A percentile compares a stretch with the other conserved stretches of the same genome.
Conservation (phyloP, 2,329 filamentous ascomycete genomes). For the Aspergillus brasiliensis region DNA sequence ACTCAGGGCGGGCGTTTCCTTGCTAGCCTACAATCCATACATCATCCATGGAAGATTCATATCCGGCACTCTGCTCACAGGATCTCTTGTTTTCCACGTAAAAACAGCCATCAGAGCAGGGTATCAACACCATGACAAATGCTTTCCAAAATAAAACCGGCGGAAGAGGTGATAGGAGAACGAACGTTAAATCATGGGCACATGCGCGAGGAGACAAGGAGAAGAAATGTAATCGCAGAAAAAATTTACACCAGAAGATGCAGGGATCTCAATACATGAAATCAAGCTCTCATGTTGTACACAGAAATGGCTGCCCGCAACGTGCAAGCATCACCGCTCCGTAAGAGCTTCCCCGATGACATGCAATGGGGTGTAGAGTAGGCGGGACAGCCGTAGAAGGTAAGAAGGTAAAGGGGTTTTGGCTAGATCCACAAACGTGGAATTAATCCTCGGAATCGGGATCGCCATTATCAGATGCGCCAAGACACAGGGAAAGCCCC, state of each 20-base stretch:
- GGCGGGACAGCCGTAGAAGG: not conserved
- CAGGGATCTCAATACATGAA: conserved; percentile 12
- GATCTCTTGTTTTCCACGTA: conserved; percentile 16
- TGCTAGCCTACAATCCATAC: conserved; percentile 2
- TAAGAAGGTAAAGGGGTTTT: not conserved
- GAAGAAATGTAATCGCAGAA: conserved; percentile 23
- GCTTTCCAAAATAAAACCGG: conserved; percentile 29
- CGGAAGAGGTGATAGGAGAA: conserved; percentile 18
- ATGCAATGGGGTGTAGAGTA: not conserved
- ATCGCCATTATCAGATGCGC: not conserved
- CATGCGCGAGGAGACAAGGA: conserved; percentile 21
- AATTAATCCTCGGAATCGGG: no score
- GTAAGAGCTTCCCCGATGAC: not conserved
- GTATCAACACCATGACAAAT: conserved; percentile 49
- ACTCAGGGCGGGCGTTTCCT: not conserved
- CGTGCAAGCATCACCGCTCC: not conserved
- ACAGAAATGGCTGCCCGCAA: conserved; percentile 14
- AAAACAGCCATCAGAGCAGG: conserved; percentile 39
- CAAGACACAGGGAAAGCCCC: no score
- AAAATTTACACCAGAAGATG: conserved; percentile 32
- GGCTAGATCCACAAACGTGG: not conserved
- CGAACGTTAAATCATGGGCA: conserved; percentile 39
- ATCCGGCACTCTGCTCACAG: conserved; percentile 15
- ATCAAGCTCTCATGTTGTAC: conserved; percentile 23
- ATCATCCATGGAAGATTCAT: conserved; percentile 1